These are phyloP conservation scores for Talaromyces liani DNA, from an alignment of 495 filamentous ascomycete genomes.

Conservation along the genomic window DNA sequence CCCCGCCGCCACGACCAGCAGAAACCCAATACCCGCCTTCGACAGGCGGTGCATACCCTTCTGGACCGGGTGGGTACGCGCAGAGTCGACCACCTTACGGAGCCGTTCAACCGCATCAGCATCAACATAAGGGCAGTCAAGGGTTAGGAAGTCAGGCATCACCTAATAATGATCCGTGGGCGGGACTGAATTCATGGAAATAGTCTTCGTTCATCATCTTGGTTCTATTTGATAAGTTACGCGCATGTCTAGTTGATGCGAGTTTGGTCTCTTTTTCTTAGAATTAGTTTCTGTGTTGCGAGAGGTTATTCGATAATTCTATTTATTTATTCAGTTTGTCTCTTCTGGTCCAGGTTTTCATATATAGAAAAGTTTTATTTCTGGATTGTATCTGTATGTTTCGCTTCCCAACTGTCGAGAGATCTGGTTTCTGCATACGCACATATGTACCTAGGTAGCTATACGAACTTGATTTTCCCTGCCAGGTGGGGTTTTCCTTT, in stretches of 20 bases:
- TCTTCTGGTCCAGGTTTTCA: neutral
- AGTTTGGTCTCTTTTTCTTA: neutral
- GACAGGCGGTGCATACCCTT: slow-evolving; percentile 39
- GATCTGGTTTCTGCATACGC: no score
- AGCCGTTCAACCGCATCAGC: slow-evolving; percentile 27
- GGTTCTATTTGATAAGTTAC: neutral
- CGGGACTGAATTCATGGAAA: slow-evolving; percentile 81
- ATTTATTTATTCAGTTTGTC: neutral
- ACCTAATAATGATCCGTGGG: slow-evolving; percentile 65
- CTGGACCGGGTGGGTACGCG: slow-evolving; percentile 53
- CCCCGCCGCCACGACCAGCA: slow-evolving; percentile 78
- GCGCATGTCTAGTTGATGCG: neutral
- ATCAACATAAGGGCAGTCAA: slow-evolving; percentile 27
- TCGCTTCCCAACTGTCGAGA: neutral
- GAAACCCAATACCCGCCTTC: slow-evolving; percentile 64
- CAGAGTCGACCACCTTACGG: slow-evolving; percentile 32
- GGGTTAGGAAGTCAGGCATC: slow-evolving; percentile 18
- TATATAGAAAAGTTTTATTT: neutral
- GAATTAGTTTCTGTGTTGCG: neutral
- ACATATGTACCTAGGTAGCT: no score
- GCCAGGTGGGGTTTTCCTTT: no score
- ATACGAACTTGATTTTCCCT: no score
- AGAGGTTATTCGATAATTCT: neutral
- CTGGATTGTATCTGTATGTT: neutral
- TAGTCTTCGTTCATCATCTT: slow-evolving; percentile 23